Percentiles rank a stretch among this genome's conserved stretches.
Evolutionary conservation across 331 rosid species (phyloP).

Genomic region (Cydonia oblonga): DNA sequence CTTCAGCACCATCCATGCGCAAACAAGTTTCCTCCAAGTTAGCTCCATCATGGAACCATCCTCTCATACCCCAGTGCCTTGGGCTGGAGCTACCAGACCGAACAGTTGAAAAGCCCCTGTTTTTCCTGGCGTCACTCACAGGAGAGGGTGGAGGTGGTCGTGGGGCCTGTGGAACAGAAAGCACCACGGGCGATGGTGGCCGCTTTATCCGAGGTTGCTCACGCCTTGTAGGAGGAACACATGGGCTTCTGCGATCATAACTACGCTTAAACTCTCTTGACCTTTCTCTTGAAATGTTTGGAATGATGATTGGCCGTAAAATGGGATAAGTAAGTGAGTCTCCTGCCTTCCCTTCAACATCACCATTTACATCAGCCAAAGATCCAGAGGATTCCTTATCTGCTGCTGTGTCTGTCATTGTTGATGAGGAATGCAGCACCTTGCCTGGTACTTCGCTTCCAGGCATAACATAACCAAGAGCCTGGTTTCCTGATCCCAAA

Average conservation of each 20-base stretch:
- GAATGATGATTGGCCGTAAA: constrained; percentile 83
- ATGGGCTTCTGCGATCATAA: constrained; percentile 76
- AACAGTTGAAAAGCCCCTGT: constrained; percentile 92
- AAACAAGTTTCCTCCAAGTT: constrained; percentile 79
- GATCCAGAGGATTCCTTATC: constrained; percentile 69
- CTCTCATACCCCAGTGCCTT: constrained; percentile 95
- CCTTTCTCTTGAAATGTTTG: constrained; percentile 69
- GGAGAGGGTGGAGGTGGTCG: constrained; percentile 95
- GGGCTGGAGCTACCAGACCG: constrained; percentile 99
- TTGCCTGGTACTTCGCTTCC: constrained; percentile 74
- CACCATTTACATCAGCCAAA: constrained; percentile 46
- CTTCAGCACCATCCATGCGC: constrained; percentile 92
- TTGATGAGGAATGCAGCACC: constrained; percentile 59
- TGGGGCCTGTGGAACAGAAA: constrained; percentile 83
- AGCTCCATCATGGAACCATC: constrained; percentile 92
- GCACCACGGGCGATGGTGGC: constrained; percentile 95
- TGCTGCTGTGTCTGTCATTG: constrained; percentile 43
- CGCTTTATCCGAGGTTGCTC: constrained; percentile 85
- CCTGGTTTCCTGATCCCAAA: constrained; percentile 59
- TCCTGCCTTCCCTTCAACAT: constrained; percentile 58
- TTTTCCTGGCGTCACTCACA: constrained; percentile 73
- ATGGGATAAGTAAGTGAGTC: constrained; percentile 79
- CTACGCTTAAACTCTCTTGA: constrained; percentile 59
- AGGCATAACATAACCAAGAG: constrained; percentile 70
- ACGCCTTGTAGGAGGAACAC: constrained; percentile 71